Evolutionary conservation across 2,329 filamentous ascomycete genomes (phyloP).

Genomic region (Apiospora marii): DNA sequence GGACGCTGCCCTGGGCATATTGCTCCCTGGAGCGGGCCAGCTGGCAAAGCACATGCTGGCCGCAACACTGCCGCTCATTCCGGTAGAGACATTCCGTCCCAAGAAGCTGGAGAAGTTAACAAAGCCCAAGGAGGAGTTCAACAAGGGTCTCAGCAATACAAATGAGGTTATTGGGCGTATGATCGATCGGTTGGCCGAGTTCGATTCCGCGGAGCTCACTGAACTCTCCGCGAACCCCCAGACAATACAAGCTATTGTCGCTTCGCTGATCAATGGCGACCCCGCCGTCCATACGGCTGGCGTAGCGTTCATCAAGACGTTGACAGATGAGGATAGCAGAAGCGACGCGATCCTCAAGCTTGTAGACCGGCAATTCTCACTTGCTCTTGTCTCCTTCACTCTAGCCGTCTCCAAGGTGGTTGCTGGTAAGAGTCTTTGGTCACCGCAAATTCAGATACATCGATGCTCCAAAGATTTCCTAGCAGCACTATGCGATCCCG

Average conservation of each 20-base stretch:
- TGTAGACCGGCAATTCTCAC: conserved; percentile 53
- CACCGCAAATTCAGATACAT: conserved; percentile 63
- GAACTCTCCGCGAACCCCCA: conserved; percentile 72
- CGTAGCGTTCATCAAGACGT: conserved; percentile 81
- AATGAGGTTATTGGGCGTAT: conserved; percentile 72
- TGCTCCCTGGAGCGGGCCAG: conserved; percentile 71
- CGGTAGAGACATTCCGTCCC: conserved; percentile 76
- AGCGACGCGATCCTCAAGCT: conserved; percentile 58
- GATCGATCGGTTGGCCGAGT: conserved; percentile 80
- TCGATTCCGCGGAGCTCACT: conserved; percentile 73
- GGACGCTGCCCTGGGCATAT: conserved; percentile 75
- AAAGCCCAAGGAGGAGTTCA: conserved; percentile 73
- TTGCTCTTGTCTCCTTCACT: conserved; percentile 54
- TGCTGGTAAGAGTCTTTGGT: conserved; percentile 57
- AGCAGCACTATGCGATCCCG: conserved; percentile 62
- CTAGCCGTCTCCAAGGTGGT: conserved; percentile 50
- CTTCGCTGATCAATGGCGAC: conserved; percentile 82
- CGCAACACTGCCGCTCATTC: conserved; percentile 74
- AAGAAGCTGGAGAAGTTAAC: conserved; percentile 54
- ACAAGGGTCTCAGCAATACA: conserved; percentile 68
- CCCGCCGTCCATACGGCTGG: conserved; percentile 80
- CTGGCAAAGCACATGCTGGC: conserved; percentile 79
- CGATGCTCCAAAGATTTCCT: conserved; percentile 66
- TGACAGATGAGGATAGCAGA: conserved; percentile 71
- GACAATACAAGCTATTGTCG: conserved; percentile 77